Percentiles rank a stretch among this genome's conserved stretches.
Evolutionary conservation across 1,284 basidiomycete species (phyloP).

Genomic region (Heterobasidion irregulare): DNA sequence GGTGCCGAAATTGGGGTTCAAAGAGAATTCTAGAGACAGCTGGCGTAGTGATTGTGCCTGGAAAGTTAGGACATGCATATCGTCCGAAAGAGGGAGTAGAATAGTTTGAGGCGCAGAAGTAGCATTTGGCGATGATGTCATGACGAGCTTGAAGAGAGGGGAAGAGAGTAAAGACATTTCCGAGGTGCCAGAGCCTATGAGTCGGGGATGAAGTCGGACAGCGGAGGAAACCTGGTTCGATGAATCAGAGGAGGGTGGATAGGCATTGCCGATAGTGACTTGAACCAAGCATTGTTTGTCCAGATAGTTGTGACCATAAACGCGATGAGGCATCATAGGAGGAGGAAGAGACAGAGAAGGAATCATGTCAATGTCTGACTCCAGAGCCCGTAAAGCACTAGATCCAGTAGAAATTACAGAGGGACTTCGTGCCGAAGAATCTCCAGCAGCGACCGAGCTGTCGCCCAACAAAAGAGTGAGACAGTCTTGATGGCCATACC

Average conservation of each 20-base stretch:
- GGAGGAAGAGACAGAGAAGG: constrained; percentile 92
- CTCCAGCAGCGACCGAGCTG: neutral
- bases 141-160: constrained; percentile 89
- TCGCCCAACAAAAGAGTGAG: constrained; percentile 57
- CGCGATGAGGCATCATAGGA: constrained; percentile 94
- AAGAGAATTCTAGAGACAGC: constrained; percentile 86
- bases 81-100: constrained; percentile 77
- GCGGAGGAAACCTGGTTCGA: constrained; percentile 26
- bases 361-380: constrained; percentile 83
- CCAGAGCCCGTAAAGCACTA: constrained; percentile 23
- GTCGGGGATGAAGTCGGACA: constrained; percentile 60
- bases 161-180: constrained; percentile 62
- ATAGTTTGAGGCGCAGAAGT: constrained; percentile 84
- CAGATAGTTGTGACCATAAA: constrained; percentile 88
- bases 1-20: constrained; percentile 98
- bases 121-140: constrained; percentile 76
- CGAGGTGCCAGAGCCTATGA: constrained; percentile 52
- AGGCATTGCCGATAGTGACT: constrained; percentile 74
- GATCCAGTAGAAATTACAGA: constrained; percentile 14
- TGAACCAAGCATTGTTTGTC: constrained; percentile 87
- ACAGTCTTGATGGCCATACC: constrained; percentile 89
- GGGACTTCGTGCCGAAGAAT: constrained; percentile 11
- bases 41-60: constrained; percentile 67
- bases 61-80: constrained; percentile 83
- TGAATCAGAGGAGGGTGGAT: constrained; percentile 22